Evolutionary conservation across 805 yeast species (phyloP).

Genomic region (Metschnikowia arizonensis): DNA sequence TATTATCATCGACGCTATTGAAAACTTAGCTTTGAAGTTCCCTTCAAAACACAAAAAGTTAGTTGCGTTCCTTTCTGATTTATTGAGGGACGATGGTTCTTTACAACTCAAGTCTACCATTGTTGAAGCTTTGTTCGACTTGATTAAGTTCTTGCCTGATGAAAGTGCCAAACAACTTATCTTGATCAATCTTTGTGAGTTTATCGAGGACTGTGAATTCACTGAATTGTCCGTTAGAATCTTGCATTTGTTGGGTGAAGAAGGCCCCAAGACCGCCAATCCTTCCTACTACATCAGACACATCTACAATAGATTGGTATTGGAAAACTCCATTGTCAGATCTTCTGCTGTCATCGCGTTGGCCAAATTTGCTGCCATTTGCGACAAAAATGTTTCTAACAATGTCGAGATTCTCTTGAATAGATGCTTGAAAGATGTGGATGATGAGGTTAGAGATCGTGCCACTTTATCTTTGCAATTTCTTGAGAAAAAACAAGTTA

Average conservation of each 20-base stretch:
- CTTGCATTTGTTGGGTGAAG: conserved; percentile 85
- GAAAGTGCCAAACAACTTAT: conserved; percentile 71
- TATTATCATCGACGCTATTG: conserved; percentile 91
- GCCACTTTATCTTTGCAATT: conserved; percentile 82
- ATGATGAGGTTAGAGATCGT: conserved; percentile 97
- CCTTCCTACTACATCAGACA: conserved; percentile 93
- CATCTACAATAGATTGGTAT: conserved; percentile 92
- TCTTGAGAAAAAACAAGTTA: conserved; percentile 35
- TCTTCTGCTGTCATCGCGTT: conserved; percentile 93
- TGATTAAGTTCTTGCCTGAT: conserved; percentile 78
- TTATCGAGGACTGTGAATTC: conserved; percentile 96
- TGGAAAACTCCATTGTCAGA: conserved; percentile 92
- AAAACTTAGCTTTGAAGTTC: conserved; percentile 87
- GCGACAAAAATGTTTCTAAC: conserved; percentile 60
- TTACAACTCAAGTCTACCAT: conserved; percentile 79
- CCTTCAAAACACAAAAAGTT: conserved; percentile 84
- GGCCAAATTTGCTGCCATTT: conserved; percentile 80
- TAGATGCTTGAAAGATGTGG: conserved; percentile 82
- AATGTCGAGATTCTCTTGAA: conserved; percentile 72
- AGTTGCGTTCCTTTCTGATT: conserved; percentile 75
- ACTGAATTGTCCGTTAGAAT: conserved; percentile 92
- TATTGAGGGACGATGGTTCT: conserved; percentile 88
- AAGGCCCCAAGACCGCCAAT: conserved; percentile 82
- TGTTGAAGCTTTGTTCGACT: conserved; percentile 88
- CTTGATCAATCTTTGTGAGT: conserved; percentile 86